Evolutionary conservation across 306 rosid species (phyloP).

Genomic region (Ammopiptanthus mongolicus): DNA sequence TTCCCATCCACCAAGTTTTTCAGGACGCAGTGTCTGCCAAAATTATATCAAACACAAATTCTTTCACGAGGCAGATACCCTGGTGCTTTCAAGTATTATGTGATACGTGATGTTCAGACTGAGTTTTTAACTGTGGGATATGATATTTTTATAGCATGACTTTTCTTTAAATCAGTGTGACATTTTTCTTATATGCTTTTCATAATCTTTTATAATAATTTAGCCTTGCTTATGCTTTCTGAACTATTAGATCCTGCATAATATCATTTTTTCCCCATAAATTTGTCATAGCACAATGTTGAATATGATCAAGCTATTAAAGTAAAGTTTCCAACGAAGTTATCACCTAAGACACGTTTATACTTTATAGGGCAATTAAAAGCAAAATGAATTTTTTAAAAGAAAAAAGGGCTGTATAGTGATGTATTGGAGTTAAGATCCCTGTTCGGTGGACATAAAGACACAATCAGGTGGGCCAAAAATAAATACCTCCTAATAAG

Average conservation of each 20-base stretch:
- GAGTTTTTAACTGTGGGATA: neutral
- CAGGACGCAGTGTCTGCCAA: constrained; percentile 18
- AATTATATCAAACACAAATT: neutral
- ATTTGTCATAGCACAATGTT: neutral
- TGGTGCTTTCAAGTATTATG: neutral
- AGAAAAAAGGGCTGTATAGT: neutral
- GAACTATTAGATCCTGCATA: neutral
- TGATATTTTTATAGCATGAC: no score
- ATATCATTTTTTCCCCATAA: neutral
- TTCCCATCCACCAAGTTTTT: neutral
- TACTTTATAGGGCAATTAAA: neutral
- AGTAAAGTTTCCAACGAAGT: neutral
- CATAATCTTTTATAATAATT: neutral
- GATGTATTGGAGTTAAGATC: neutral
- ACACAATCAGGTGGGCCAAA: neutral
- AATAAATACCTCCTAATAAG: neutral
- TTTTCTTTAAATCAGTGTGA: neutral
- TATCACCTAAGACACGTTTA: neutral
- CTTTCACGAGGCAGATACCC: neutral
- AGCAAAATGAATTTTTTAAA: no score
- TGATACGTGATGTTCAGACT: neutral
- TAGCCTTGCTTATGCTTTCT: neutral
- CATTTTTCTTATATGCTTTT: no score
- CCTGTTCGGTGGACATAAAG: neutral
- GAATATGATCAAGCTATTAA: neutral